Percentiles rank a stretch among this genome's conserved stretches.
Conservation (phyloP, 2,329 filamentous ascomycete species). For the Cordyceps farinosa region DNA sequence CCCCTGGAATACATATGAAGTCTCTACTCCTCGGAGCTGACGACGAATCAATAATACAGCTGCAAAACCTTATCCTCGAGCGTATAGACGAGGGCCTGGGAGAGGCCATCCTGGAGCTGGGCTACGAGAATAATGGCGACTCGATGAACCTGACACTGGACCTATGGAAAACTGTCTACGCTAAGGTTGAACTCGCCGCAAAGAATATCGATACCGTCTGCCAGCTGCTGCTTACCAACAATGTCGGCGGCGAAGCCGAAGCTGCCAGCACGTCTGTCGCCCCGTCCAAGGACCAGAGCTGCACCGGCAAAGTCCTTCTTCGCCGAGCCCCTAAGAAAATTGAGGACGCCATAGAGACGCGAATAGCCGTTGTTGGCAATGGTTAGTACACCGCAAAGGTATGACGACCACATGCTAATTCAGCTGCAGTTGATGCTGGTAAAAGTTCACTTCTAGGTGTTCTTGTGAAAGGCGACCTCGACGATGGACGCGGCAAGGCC, state of each 20-base stretch:
- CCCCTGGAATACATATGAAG: conserved; percentile 65
- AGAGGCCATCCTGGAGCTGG: conserved; percentile 87
- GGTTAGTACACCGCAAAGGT: conserved; percentile 40
- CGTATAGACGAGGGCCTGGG: conserved; percentile 80
- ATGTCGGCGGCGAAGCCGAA: conserved; percentile 76
- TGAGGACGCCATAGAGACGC: conserved; percentile 89
- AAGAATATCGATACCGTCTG: conserved; percentile 67
- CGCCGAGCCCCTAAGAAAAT: conserved; percentile 68
- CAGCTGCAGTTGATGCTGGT: conserved; percentile 76
- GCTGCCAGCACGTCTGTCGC: conserved; percentile 52
- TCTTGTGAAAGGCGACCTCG: conserved; percentile 88
- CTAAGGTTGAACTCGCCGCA: conserved; percentile 62
- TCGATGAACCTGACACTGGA: conserved; percentile 70
- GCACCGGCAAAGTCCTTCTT: conserved; percentile 82
- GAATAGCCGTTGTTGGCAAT: conserved; percentile 96
- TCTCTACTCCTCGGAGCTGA: conserved; percentile 66
- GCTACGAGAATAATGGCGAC: conserved; percentile 85
- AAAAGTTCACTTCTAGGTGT: conserved; percentile 97
- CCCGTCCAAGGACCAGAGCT: conserved; percentile 65
- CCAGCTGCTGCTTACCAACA: conserved; percentile 81
- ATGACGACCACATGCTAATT: conserved; percentile 18
- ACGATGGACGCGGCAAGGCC: conserved; percentile 90
- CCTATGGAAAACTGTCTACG: conserved; percentile 72
- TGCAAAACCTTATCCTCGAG: conserved; percentile 62
- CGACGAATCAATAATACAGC: conserved; percentile 57